Base-by-base conservation (phyloP, 768 basidiomycete genomes). In the Glaciozyma martinii region DNA sequence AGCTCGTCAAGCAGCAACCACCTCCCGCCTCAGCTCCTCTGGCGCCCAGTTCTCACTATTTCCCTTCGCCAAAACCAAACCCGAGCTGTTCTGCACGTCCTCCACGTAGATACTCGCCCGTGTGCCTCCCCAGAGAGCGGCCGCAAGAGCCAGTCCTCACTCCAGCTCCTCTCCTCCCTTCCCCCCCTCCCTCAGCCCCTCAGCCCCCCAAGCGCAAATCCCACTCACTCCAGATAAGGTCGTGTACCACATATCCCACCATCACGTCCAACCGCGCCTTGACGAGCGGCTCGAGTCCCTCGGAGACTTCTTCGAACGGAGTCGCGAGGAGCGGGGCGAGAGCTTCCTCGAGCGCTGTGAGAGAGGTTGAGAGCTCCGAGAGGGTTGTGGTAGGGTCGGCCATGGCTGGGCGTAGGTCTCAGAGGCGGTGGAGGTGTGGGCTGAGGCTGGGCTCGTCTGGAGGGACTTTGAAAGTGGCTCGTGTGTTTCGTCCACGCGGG, bases 221-320 rank as follows among this genome's bases (percentile, higher is more conserved):
- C 16, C 18, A 54, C 85, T 68, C 67, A 90, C 90, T 85, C 77
- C 89, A 90, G n/a, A 90, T 78, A 15, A 92, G 81, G 75, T 90
- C 89, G 73, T 91, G 89, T 5, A 87, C 80, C 37, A 89, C 80
- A 76, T 91, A 91, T n/a, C 88, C 87, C 50, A 91, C 73, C 43
- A 84, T 79, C 8, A 85, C 85, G 67, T 91, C 87, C 4, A 90
- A 76, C 75, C 90, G 89, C 30, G 89, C 89, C 72, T 89, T 87
- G 65, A 89, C 85, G 27, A 91, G 79, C 10, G 84, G 82, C 66
- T 88, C 84, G 29, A 85, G 76, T 21, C 85, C 73, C 0, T 84
- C 83, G 57, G 65, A 27, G 30, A 57, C 40, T 7, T 85, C 81
- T 8, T 85, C 81, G 19, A 91, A 80, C 3, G 86, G 80, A 64